Base-by-base conservation (phyloP, 306 rosid genomes). In the Cicer bijugum region DNA sequence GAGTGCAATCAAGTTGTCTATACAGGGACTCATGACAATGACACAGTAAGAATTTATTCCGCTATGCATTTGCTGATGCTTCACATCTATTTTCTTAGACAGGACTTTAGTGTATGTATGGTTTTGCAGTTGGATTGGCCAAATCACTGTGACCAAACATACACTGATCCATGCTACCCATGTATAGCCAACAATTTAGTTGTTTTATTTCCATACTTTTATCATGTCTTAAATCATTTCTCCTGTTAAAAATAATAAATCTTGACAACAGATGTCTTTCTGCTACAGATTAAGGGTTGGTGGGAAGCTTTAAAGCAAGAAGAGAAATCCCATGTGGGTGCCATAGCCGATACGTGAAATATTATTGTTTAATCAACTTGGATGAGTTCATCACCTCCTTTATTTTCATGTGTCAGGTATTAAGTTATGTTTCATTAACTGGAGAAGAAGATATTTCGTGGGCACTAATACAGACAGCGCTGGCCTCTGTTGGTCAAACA, bases 21-120 rank as follows among this genome's bases (percentile, higher is more conserved):
- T 81, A 86, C 97, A 16, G 98, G 98, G 85, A 93, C 98, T 82
- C 97, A 91, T 63, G 97, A 93, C 71, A 91, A 93, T 86, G 98
- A 93, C 85, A 93, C 98, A 0, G 97, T 91, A 88, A 76, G 69
- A 64, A 61, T 69, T 79, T 78, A 37, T 81, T 75, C 23, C 64
- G 69, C 72, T 55, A 59, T 67, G 56, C 65, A 46, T 55, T 73
- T 78, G 37, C 12, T 12, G 10, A 48, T 67, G 44, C 69, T 67
- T 53, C 73, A 37, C 68, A n/a, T 52, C 37, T 60, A 38, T 70
- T 43, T 62, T 66, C 52, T 38, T 64, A 64, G 69, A 23, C 38
- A 55, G 56, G 51, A 42, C 62, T 37, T 12, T 28, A 28, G 16
- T 62, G 47, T 68, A 20, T 76, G 67, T 64, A 12, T 2, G 33